Conservation (phyloP, 768 basidiomycete species). For the Russula compacta region DNA sequence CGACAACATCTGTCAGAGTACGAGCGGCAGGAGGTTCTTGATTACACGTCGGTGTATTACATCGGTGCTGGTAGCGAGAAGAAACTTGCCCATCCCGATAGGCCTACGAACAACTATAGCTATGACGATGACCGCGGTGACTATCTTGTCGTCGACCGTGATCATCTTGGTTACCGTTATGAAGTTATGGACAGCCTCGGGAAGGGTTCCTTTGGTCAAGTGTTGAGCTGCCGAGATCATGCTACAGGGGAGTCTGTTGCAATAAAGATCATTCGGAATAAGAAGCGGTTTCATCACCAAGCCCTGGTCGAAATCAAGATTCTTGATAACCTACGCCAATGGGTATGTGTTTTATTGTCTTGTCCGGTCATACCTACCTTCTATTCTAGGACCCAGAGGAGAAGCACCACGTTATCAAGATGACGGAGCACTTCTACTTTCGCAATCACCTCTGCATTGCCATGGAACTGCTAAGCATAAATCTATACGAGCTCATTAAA, state of each 20-base stretch:
- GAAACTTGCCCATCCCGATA: conserved; percentile 66
- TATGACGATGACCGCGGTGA: conserved; percentile 99
- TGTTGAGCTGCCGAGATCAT: conserved; percentile 91
- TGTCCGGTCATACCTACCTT: background rate
- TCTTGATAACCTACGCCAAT: conserved; percentile 90
- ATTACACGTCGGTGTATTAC: conserved; percentile 77
- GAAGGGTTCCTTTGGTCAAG: conserved; percentile 98
- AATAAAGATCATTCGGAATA: conserved; percentile 98
- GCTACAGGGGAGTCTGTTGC: conserved; percentile 94
- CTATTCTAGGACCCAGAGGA: conserved; percentile 78
- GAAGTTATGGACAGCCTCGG: conserved; percentile 88
- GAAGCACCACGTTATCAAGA: conserved; percentile 94
- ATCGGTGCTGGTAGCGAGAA: conserved; percentile 75
- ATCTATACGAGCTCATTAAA: conserved; percentile 97
- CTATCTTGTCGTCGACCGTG: conserved; percentile 80
- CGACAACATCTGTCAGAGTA: conserved; percentile 72
- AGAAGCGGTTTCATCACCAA: conserved; percentile 98
- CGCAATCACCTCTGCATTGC: conserved; percentile 96
- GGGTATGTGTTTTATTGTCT: conserved; percentile 49
- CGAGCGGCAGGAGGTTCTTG: conserved; percentile 86
- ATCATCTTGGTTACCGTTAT: conserved; percentile 96
- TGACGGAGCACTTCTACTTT: conserved; percentile 99
- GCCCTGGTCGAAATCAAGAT: conserved; percentile 99
- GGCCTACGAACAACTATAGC: conserved; percentile 77
- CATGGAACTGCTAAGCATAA: conserved; percentile 96